Evolutionary conservation across 1,284 basidiomycete genomes (phyloP).

Genomic region (Pisolithus thermaeus): DNA sequence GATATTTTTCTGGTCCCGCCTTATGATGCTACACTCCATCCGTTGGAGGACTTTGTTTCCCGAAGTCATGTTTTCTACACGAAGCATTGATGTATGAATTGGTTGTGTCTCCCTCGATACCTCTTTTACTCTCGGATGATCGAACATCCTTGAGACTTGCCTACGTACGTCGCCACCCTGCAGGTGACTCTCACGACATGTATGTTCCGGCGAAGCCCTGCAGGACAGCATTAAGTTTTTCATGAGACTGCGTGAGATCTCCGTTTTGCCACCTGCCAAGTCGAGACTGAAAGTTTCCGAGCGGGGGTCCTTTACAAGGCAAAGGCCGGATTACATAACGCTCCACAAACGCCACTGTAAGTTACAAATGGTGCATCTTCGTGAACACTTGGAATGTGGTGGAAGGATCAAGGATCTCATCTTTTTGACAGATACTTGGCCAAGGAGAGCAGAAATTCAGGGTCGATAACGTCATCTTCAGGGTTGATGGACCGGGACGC

Average conservation of each 20-base stretch:
- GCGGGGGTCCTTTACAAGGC: neutral
- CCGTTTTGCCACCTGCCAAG: neutral
- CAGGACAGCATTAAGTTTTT: neutral
- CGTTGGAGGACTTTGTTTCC: conserved; percentile 3
- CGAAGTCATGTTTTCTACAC: neutral
- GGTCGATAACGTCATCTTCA: neutral
- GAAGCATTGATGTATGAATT: neutral
- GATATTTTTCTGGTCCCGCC: conserved; percentile 16
- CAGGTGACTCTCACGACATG: neutral
- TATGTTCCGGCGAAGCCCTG: neutral
- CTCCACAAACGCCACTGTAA: neutral
- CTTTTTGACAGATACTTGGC: neutral
- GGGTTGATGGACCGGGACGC: neutral
- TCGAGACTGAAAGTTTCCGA: neutral
- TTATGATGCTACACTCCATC: conserved; percentile 17
- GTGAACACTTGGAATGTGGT: too few species aligned
- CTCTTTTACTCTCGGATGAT: neutral
- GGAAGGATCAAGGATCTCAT: neutral
- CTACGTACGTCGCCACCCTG: neutral
- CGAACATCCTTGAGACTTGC: neutral
- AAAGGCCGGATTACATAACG: neutral
- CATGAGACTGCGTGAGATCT: neutral
- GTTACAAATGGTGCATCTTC: neutral
- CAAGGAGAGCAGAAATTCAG: neutral
- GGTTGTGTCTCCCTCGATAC: neutral